Conservation (phyloP, 1,284 basidiomycete genomes). For the Microbotryum intermedium region DNA sequence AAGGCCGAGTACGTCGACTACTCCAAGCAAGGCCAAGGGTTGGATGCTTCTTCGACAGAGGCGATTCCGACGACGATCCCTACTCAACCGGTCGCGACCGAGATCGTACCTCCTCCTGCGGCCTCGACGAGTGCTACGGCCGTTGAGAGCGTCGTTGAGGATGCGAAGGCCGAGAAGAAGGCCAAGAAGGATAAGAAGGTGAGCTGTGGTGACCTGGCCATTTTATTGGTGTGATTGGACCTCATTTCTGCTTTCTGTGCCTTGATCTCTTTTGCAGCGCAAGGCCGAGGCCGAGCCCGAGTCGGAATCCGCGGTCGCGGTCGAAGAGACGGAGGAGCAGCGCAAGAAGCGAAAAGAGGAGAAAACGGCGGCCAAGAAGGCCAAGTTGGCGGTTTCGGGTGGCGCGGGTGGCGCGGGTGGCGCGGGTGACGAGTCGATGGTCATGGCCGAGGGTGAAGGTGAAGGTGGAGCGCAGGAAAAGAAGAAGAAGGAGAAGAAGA, state of each 20-base stretch:
- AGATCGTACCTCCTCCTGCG: constrained; percentile 29
- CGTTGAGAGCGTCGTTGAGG: constrained; percentile 34
- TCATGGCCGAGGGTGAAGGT: constrained; percentile 2
- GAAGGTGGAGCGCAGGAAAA: constrained; percentile 24
- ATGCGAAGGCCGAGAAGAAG: constrained; percentile 10
- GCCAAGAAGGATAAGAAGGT: constrained; percentile 29
- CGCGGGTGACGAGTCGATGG: constrained; percentile 33
- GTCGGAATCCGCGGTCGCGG: constrained; percentile 22
- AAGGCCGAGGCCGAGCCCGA: constrained; percentile 7
- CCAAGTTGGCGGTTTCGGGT: constrained; percentile 34
- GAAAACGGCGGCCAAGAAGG: constrained; percentile 47
- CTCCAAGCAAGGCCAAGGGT: constrained; percentile 41
- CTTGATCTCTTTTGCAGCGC: background rate
- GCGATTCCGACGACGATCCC: constrained; percentile 23
- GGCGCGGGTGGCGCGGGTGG: constrained; percentile 34
- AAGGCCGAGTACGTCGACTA: constrained; percentile 90
- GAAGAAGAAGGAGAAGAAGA: constrained; percentile 44
- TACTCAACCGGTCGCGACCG: constrained; percentile 34
- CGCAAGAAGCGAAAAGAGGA: constrained; percentile 37
- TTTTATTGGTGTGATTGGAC: constrained; percentile 7
- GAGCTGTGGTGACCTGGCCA: too few relatives aligned
- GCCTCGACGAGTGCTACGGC: constrained; percentile 35
- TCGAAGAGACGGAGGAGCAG: constrained; percentile 36
- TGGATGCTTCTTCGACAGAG: constrained; percentile 15
- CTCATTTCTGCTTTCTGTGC: too few relatives aligned